A percentile compares a stretch with the other conserved stretches of the same genome.
These are phyloP conservation scores for Microbotryomycetes sp. DNA, from an alignment of 1,284 basidiomycete genomes.

Conservation along the genomic window DNA sequence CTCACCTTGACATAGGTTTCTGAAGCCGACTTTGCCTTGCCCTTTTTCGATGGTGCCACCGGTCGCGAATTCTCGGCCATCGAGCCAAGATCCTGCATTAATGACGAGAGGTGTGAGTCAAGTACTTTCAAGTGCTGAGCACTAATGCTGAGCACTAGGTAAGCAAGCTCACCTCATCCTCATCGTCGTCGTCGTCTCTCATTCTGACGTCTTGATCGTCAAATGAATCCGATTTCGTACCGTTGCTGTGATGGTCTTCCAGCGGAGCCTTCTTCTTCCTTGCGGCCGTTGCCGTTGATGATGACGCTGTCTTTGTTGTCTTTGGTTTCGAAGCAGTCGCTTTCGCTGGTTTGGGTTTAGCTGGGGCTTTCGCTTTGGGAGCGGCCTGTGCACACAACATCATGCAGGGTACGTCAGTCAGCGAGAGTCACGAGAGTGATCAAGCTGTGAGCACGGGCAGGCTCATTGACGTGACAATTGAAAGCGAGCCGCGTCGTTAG, in stretches of 20 bases:
- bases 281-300: constrained; percentile 35
- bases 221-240: constrained; percentile 31
- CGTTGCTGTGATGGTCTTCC: constrained; percentile 54
- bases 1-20: constrained; percentile 36
- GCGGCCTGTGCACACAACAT: no score
- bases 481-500: neutral
- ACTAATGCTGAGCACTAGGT: no score
- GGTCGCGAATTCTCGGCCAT: constrained; percentile 19
- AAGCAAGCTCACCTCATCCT: constrained; percentile 24
- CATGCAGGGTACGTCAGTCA: no score
- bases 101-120: no score
- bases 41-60: constrained; percentile 21
- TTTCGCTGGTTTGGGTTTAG: constrained; percentile 49
- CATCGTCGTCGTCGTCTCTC: constrained; percentile 45
- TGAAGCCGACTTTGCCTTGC: constrained; percentile 35
- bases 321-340: no score
- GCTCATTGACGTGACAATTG: neutral
- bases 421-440: no score
- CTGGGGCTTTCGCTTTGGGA: constrained; percentile 45
- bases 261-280: constrained; percentile 63
- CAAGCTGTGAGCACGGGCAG: constrained; percentile 36
- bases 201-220: constrained; percentile 39
- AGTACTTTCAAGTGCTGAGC: no score
- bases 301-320: constrained; percentile 36
- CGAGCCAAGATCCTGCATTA: no score